Conservation (phyloP, 1,139 yeast genomes). For the Diutina mesorugosa region DNA sequence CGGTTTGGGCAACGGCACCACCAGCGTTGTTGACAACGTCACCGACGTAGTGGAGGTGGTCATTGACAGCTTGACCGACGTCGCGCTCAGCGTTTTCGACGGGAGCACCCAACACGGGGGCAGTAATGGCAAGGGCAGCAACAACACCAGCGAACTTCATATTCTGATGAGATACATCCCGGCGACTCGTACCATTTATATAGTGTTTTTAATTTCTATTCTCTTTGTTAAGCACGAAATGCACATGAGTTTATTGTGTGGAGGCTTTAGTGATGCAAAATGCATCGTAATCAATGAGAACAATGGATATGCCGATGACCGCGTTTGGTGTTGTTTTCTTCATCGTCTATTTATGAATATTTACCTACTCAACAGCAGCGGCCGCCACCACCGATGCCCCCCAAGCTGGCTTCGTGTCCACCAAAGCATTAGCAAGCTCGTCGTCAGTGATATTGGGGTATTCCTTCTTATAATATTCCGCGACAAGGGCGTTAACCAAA, state of each 20-base stretch:
- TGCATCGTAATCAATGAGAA: background rate
- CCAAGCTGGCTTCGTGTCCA: conserved; percentile 44
- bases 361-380: background rate
- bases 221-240: background rate
- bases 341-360: background rate
- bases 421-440: conserved; percentile 38
- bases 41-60: background rate
- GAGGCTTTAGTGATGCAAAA: background rate
- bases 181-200: background rate
- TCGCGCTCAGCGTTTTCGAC: background rate
- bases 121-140: background rate
- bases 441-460: conserved; percentile 34
- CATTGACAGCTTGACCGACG: background rate
- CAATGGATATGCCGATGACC: background rate
- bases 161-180: background rate
- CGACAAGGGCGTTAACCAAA: conserved; percentile 33
- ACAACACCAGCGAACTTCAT: background rate
- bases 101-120: background rate
- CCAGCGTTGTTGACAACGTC: background rate
- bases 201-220: background rate
- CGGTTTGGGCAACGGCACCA: background rate
- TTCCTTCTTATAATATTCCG: conserved; percentile 32
- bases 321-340: background rate
- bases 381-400: conserved; percentile 35
- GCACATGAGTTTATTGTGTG: background rate